These are phyloP conservation scores for Ephemerocybe angulata DNA, from an alignment of 768 basidiomycete species.

Conservation along the genomic window DNA sequence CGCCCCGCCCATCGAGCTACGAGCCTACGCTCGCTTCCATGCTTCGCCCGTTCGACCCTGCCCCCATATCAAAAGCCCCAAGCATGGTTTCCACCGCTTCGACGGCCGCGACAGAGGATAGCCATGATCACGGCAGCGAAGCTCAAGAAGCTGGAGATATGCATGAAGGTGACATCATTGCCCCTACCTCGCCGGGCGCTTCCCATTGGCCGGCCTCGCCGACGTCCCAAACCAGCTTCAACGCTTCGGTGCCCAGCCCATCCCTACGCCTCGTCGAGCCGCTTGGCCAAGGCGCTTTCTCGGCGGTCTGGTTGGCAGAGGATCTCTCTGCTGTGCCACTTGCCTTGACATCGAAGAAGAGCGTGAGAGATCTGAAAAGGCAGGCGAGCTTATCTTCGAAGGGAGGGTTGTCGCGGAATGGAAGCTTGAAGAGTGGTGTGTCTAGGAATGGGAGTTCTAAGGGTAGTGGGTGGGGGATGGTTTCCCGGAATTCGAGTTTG, in stretches of 20 bases:
- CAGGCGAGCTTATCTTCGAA: constrained; percentile 18
- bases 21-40: constrained; percentile 24
- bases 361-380: constrained; percentile 36
- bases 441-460: constrained; percentile 7
- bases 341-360: constrained; percentile 37
- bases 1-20: constrained; percentile 25
- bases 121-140: background rate
- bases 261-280: constrained; percentile 47
- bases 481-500: constrained; percentile 12
- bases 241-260: too few relatives aligned
- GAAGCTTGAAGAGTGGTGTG: constrained; percentile 18
- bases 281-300: constrained; percentile 73
- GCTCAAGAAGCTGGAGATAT: background rate
- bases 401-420: constrained; percentile 20
- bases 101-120: constrained; percentile 9
- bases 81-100: constrained; percentile 15
- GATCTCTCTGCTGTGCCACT: constrained; percentile 46
- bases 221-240: constrained; percentile 7
- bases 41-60: constrained; percentile 11
- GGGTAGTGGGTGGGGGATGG: background rate
- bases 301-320: constrained; percentile 70
- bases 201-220: constrained; percentile 4
- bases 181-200: background rate
- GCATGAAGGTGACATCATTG: constrained; percentile 6
- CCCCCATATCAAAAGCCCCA: constrained; percentile 6